Percentiles rank a stretch among this genome's conserved stretches.
These are phyloP conservation scores for Vigna mungo DNA, from an alignment of 306 rosid genomes.

Conservation along the genomic window DNA sequence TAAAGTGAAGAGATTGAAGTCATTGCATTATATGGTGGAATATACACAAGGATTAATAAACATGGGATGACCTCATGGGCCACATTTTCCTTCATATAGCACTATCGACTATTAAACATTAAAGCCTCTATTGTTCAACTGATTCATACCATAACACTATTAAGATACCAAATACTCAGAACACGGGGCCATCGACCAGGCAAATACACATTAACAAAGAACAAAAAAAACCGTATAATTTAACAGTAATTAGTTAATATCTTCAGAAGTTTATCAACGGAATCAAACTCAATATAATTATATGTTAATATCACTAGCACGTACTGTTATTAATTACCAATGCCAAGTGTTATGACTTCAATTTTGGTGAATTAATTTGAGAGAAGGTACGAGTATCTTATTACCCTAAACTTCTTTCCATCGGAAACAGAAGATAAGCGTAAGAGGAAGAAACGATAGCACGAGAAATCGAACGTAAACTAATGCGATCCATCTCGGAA, in stretches of 20 bases:
- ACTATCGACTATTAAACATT: background rate
- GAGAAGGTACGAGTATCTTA: background rate
- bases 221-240: background rate
- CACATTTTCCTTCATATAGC: background rate
- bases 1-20: background rate
- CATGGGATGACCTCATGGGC: background rate
- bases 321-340: background rate
- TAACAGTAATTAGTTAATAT: background rate
- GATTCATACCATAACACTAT: constrained; percentile 10
- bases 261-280: background rate
- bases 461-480: too few species aligned
- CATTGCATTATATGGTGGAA: background rate
- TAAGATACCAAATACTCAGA: constrained; percentile 20
- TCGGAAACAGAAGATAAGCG: constrained; percentile 26
- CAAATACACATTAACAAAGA: constrained; percentile 1
- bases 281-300: background rate
- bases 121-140: background rate
- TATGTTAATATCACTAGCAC: background rate
- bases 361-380: background rate
- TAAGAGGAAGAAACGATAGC: constrained; percentile 3
- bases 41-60: background rate
- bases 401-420: constrained; percentile 86
- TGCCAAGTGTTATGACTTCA: background rate
- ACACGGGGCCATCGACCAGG: background rate
- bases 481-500: constrained; percentile 56